These are phyloP conservation scores for Platismatia glauca DNA, from an alignment of 495 filamentous ascomycete genomes.

Conservation along the genomic window DNA sequence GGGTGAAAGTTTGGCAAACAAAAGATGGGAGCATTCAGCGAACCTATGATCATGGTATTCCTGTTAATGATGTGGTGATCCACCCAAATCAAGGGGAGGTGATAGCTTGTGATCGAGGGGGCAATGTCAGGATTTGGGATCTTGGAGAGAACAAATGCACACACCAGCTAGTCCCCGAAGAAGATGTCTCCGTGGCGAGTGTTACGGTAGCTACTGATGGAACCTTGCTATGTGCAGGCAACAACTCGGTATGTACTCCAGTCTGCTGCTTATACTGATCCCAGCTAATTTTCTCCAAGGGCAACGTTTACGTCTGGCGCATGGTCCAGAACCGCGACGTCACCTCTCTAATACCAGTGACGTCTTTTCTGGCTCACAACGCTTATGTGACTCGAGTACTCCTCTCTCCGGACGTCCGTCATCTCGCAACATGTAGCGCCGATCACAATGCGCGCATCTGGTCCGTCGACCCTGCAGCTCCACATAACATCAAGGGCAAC, in stretches of 20 bases:
- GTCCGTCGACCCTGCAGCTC: constrained; percentile 56
- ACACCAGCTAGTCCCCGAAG: constrained; percentile 92
- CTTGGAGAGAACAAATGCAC: constrained; percentile 93
- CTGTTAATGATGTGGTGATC: constrained; percentile 95
- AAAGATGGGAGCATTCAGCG: constrained; percentile 78
- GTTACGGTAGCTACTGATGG: constrained; percentile 96
- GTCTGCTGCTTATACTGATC: constrained; percentile 10
- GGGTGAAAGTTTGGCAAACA: constrained; percentile 98
- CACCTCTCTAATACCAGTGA: constrained; percentile 82
- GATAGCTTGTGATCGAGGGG: constrained; percentile 86
- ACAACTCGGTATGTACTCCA: constrained; percentile 60
- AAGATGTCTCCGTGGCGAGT: constrained; percentile 83
- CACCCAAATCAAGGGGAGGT: constrained; percentile 98
- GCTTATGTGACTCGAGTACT: constrained; percentile 93
- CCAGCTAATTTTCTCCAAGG: constrained; percentile 40
- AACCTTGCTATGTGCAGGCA: constrained; percentile 87
- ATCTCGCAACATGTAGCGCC: constrained; percentile 92
- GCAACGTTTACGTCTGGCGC: constrained; percentile 94
- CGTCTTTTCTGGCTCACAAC: constrained; percentile 84
- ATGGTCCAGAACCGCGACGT: constrained; percentile 75
- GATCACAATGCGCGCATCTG: constrained; percentile 98
- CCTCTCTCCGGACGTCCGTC: constrained; percentile 92
- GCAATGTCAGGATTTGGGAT: constrained; percentile 94
- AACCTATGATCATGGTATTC: constrained; percentile 77
- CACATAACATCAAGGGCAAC: constrained; percentile 23